Evolutionary conservation across 2,329 filamentous ascomycete species (phyloP), one percentile per base, ranked within the genome.

Genomic region (Epichloe coenophiala): DNA sequence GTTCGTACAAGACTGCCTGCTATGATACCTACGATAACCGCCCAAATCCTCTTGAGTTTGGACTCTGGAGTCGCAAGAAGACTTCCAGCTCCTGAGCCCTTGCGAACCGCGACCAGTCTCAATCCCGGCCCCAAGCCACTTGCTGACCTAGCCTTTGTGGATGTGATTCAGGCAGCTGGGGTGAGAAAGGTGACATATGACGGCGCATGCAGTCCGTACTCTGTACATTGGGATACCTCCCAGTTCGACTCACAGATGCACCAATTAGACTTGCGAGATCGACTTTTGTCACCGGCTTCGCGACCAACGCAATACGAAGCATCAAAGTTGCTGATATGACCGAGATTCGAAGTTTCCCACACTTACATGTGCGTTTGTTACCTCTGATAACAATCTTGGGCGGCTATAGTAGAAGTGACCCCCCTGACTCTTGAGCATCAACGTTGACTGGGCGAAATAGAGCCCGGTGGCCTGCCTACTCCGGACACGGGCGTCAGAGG

Each of bases 151-250:
- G 57, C 40, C 40, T 21, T 23, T 40, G 45, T 47, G 43, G 51
- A 51, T 54, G 51, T 52, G 45, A 53, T 47, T 17, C 17, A 52
- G 54, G 51, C 11, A 21, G 31, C 37, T 41, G 39, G 38, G n/a
- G 37, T 35, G 21, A 31, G 52, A 51, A 53, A 58, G 53, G 51
- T 60, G 54, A 57, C 53, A 60, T 47, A 47, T 49, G 58, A 48
- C 21, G 53, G 17, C 31, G 47, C 39, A 27, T 49, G 17, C 2
- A 17, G 17, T 17, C 17, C 17, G 53, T 57, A 31, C 27, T 11
- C 27, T 1, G 8, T 31, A 58, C 58, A 48, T 58, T 12, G 19
- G 37, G 54, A 50, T 56, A 60, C 60, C 41, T 53, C 12, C 31
- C 12, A 31, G n/a, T 45, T 4, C 15, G 49, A 15, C 33, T 21